Evolutionary conservation across 495 filamentous ascomycete genomes (phyloP), one percentile per base, ranked within the genome.

Genomic region (Trichoderma virens): DNA sequence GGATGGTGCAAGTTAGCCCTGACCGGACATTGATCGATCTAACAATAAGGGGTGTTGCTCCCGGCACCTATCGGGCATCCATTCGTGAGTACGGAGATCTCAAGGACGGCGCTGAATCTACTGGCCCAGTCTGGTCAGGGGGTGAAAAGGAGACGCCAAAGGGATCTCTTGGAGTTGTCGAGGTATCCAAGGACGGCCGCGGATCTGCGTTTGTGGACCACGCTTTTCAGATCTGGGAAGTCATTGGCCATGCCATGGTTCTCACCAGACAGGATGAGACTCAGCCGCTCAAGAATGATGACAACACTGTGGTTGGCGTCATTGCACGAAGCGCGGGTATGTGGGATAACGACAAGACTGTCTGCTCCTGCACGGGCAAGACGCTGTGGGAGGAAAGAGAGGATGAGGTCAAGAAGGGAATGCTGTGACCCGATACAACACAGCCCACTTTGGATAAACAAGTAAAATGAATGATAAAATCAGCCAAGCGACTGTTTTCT

Each of bases 271-370:
- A 84, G 68, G 75, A 82, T 7, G 84, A 84, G 59, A 67, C 72
- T 34, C 76, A 68, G 61, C 85, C 86, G 71, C 73, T 85, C 66
- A 79, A 78, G 67, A 88, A 93, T 69, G 90, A 95, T 69, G 80
- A 85, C 60, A 86, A 95, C 71, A 93, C 91, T 34, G 77, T 96
- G 45, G 89, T 96, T 7, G 94, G 94, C 35, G 92, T 98, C 61
- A 90, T 98, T 73, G 94, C 94, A 51, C 80, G 94, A 71, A 96
- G 91, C 76, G 93, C 94, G 28, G 94, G 94, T 16, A 88, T 96
- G 62, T 98, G 94, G 94, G 93, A 97, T 73, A 98, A 98, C 71
- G 92, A 97, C 72, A 98, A 97, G 82, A 97, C 89, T 70, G 94
- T 98, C 31, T 87, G 85, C 64, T 93, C 90, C 16, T 98, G 94